A percentile compares a stretch with the other conserved stretches of the same genome.
Conservation (phyloP, 768 basidiomycete genomes). For the Crucibulum laeve region DNA sequence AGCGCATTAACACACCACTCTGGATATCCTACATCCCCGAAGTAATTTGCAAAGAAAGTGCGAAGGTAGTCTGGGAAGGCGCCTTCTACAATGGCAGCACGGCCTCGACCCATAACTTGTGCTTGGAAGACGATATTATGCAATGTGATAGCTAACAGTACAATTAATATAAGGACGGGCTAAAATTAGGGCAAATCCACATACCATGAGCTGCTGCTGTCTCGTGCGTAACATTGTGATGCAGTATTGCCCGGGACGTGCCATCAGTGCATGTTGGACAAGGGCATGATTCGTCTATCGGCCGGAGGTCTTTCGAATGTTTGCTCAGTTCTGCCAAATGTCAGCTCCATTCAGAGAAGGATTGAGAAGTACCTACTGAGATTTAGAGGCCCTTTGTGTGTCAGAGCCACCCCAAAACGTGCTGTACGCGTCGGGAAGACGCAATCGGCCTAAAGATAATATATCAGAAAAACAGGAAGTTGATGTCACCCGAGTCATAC, state of each 20-base stretch:
- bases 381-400: constrained; percentile 77
- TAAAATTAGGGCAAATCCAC: not conserved
- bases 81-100: constrained; percentile 75
- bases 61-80: constrained; percentile 76
- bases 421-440: constrained; percentile 93
- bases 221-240: constrained; percentile 74
- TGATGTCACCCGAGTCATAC: constrained; percentile 29
- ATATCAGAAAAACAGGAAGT: not conserved
- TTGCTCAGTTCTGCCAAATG: constrained; percentile 55
- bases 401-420: constrained; percentile 86
- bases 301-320: constrained; percentile 62
- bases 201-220: constrained; percentile 83
- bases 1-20: constrained; percentile 88
- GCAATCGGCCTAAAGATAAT: constrained; percentile 72
- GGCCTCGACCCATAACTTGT: constrained; percentile 78
- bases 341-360: not conserved
- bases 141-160: constrained; percentile 61
- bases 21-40: constrained; percentile 73
- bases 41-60: constrained; percentile 75
- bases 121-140: constrained; percentile 88
- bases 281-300: constrained; percentile 75
- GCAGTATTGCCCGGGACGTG: constrained; percentile 68
- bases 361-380: constrained; percentile 46
- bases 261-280: constrained; percentile 79
- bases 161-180: not conserved